phyloP scores from a whole-genome alignment of 345 rosid genomes.

The Syzygium aromaticum region DNA sequence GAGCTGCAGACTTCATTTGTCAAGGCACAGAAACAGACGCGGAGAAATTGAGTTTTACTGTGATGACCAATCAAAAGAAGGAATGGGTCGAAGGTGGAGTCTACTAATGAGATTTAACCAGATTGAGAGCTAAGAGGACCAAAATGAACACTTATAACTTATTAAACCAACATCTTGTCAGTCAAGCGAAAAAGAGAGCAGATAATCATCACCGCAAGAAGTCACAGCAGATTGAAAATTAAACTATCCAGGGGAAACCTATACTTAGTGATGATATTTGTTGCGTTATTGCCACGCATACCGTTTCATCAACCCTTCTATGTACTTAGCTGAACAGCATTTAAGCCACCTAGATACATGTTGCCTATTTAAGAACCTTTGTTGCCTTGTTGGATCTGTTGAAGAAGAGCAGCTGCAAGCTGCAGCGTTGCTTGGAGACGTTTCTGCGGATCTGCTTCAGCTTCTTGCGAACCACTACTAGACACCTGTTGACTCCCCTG shows the following conservation, averaged over 20 bases:
- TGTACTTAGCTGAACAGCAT: neutral
- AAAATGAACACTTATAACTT: neutral
- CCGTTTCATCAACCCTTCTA: neutral
- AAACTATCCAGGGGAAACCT: neutral
- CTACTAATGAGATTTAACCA: neutral
- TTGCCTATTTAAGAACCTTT: constrained; percentile 35
- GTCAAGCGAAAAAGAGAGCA: neutral
- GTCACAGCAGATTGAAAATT: neutral
- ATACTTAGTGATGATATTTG: neutral
- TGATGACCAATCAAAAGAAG: neutral
- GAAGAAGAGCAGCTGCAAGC: constrained; percentile 93
- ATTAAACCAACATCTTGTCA: neutral
- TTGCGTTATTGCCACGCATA: neutral
- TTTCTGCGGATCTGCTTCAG: constrained; percentile 74
- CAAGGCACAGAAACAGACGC: neutral
- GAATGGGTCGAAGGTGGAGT: neutral
- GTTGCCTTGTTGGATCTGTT: constrained; percentile 74
- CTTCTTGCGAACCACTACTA: constrained; percentile 32
- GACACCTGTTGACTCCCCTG: constrained; percentile 29
- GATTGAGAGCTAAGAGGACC: neutral
- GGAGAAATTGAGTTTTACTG: neutral
- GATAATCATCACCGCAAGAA: neutral
- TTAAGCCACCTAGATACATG: neutral
- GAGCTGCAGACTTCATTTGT: neutral
- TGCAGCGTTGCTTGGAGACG: constrained; percentile 89